Conservation (phyloP, 306 rosid genomes). For the Ormosia semicastrata region DNA sequence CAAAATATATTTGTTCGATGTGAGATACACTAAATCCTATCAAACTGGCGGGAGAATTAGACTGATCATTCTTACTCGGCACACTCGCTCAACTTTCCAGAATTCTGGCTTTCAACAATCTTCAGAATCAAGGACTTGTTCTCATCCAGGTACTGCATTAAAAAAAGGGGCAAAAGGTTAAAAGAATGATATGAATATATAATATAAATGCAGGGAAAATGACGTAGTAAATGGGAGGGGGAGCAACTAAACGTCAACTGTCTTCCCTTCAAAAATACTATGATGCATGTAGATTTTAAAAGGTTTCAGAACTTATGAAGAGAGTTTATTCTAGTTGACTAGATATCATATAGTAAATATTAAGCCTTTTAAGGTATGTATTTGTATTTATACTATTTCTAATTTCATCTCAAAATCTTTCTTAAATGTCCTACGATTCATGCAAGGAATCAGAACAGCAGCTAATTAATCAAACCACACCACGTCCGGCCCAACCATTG, state of each 20-base stretch:
- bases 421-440: not conserved
- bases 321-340: not conserved
- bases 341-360: not conserved
- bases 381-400: not conserved
- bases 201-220: not conserved
- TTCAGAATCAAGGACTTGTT: conserved; percentile 97
- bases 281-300: not conserved
- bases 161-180: conserved; percentile 2
- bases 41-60: not conserved
- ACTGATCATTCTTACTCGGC: conserved; percentile 74
- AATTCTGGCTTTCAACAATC: conserved; percentile 97
- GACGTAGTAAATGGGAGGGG: not conserved
- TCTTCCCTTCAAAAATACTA: not conserved
- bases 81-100: conserved; percentile 89
- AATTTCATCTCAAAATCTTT: not conserved
- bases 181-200: not conserved
- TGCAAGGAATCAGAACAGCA: not conserved
- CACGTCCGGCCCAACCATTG: too few species aligned
- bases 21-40: not conserved
- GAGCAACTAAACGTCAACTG: not conserved
- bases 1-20: too few species aligned
- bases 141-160: conserved; percentile 90
- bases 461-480: not conserved
- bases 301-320: not conserved
- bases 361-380: not conserved